phyloP scores from a whole-genome alignment of 2,329 filamentous ascomycete species.

The Hymenoscyphus fructigenus region DNA sequence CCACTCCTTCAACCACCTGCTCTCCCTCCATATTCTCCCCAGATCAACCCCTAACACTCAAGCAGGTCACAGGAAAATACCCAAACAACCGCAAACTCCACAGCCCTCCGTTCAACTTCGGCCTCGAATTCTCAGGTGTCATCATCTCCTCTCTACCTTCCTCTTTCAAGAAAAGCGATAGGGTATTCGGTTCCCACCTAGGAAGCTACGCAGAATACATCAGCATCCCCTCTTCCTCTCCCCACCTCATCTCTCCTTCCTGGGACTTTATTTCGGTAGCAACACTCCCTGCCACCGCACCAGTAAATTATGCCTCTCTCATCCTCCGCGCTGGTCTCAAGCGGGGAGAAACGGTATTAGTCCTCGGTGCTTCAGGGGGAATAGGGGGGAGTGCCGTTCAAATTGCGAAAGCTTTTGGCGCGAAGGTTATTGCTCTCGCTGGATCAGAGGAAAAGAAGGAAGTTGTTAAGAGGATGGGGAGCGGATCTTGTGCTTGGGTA shows the following conservation, averaged over 20 bases:
- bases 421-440: constrained; percentile 53
- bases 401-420: constrained; percentile 52
- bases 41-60: background rate
- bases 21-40: background rate
- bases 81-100: constrained; percentile 59
- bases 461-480: constrained; percentile 41
- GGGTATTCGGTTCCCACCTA: constrained; percentile 52
- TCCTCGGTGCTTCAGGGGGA: constrained; percentile 38
- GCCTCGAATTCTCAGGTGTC: constrained; percentile 60
- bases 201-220: constrained; percentile 56
- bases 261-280: constrained; percentile 27
- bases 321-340: constrained; percentile 22
- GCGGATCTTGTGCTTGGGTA: constrained; percentile 35
- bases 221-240: constrained; percentile 37
- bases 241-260: constrained; percentile 39
- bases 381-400: constrained; percentile 54
- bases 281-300: constrained; percentile 30
- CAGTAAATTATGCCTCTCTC: constrained; percentile 30
- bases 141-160: constrained; percentile 42
- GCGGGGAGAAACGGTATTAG: constrained; percentile 34
- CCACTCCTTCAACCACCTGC: background rate
- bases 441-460: constrained; percentile 47
- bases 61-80: constrained; percentile 52
- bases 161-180: constrained; percentile 43
- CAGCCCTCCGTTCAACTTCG: constrained; percentile 56